Evolutionary conservation across 768 basidiomycete genomes (phyloP).

Genomic region (Tylopilus vinaceipallidus): DNA sequence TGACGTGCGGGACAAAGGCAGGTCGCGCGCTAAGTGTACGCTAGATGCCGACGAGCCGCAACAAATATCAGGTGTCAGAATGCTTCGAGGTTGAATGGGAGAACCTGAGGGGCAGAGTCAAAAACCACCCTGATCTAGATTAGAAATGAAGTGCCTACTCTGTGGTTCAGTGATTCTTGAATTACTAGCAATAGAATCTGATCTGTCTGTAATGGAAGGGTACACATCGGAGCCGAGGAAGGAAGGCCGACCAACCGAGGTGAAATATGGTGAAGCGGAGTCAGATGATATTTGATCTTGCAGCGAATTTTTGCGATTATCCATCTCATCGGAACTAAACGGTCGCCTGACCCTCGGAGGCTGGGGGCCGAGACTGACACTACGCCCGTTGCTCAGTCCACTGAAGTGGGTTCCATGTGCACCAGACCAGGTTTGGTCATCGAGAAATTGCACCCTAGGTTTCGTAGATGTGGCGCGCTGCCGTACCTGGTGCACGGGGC

Average conservation of each 20-base stretch:
- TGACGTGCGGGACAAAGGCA: slow-evolving; percentile 36
- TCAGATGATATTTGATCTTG: slow-evolving; percentile 4
- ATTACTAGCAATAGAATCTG: slow-evolving; percentile 8
- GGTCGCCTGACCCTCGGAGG: slow-evolving; percentile 7
- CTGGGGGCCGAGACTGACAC: slow-evolving; percentile 11
- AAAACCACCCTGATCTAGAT: background rate
- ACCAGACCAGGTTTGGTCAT: background rate
- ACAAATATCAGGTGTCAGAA: background rate
- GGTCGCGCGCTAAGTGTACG: slow-evolving; percentile 2
- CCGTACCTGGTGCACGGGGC: slow-evolving; percentile 32
- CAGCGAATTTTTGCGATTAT: background rate
- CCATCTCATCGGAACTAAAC: slow-evolving; percentile 7
- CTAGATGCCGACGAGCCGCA: slow-evolving; percentile 11
- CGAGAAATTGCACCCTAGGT: slow-evolving; percentile 15
- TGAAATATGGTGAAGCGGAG: slow-evolving; percentile 35
- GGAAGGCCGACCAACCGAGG: slow-evolving; percentile 1
- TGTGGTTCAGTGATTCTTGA: slow-evolving; percentile 8
- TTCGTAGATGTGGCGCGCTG: slow-evolving; percentile 13
- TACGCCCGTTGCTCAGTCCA: background rate
- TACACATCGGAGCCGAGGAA: background rate
- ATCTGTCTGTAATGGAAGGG: background rate
- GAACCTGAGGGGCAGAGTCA: slow-evolving; percentile 11
- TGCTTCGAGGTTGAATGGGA: background rate
- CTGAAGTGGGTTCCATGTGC: background rate
- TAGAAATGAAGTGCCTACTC: slow-evolving; percentile 4